These are phyloP conservation scores for Xenoacremonium recifei DNA, from an alignment of 2,329 filamentous ascomycete genomes.

Conservation along the genomic window DNA sequence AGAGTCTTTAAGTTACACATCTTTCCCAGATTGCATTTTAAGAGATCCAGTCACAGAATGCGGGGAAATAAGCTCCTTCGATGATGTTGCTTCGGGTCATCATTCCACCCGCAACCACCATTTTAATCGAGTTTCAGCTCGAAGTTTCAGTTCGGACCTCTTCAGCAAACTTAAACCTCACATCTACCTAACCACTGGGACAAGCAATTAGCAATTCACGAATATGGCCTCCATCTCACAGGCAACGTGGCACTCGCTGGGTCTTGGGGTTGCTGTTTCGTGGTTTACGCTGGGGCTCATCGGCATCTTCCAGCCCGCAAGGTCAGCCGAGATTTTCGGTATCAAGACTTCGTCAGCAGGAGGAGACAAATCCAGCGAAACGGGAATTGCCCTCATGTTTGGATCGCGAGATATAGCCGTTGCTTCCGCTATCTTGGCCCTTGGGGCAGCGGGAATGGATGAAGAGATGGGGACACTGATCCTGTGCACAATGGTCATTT, in stretches of 20 bases:
- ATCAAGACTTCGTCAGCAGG: neutral
- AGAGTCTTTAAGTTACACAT: no score
- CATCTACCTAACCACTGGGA: no score
- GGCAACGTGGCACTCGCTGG: constrained; percentile 17
- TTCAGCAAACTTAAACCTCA: no score
- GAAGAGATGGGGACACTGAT: constrained; percentile 17
- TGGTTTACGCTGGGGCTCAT: constrained; percentile 14
- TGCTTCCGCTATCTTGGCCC: constrained; percentile 7
- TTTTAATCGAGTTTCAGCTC: no score
- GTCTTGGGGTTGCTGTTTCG: constrained; percentile 15
- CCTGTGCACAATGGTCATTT: constrained; percentile 14
- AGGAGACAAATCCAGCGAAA: neutral
- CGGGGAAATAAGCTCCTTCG: no score
- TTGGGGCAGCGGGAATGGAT: constrained; percentile 5
- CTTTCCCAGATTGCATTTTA: no score
- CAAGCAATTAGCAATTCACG: no score
- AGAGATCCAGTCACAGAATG: no score
- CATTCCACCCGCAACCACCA: no score
- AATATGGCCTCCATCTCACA: constrained; percentile 6
- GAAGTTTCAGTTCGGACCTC: no score
- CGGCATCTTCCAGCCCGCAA: constrained; percentile 7
- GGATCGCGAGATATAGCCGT: constrained; percentile 14
- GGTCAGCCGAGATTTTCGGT: constrained; percentile 13
- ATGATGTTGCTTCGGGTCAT: no score
- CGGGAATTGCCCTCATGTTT: constrained; percentile 2